Conservation (phyloP, 2,329 filamentous ascomycete species). For the Aureobasidium sp. region DNA sequence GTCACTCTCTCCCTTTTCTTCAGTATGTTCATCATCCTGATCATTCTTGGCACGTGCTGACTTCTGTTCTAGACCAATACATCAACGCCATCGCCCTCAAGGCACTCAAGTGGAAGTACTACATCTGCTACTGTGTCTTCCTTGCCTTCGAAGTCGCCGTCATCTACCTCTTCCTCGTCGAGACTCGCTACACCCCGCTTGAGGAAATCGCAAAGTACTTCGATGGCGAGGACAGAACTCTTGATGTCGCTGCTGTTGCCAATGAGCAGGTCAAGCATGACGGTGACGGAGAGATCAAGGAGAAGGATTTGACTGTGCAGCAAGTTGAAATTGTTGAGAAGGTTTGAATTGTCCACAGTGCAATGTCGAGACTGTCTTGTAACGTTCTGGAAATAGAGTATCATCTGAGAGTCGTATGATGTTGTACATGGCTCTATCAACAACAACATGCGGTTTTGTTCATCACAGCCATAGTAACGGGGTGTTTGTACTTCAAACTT, state of each 20-base stretch:
- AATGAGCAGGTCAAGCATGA: background rate
- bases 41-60: background rate
- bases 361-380: no score
- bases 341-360: background rate
- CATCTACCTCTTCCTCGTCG: constrained; percentile 33
- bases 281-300: background rate
- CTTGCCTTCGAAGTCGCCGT: constrained; percentile 26
- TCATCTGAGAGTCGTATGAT: no score
- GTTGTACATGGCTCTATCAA: no score
- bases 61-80: background rate
- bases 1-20: constrained; percentile 19
- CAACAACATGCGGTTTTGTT: no score
- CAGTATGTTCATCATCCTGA: constrained; percentile 14
- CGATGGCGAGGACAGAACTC: constrained; percentile 20
- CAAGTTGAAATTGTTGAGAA: background rate
- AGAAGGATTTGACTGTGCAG: background rate
- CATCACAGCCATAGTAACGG: no score
- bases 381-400: no score
- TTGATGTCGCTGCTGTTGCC: constrained; percentile 5
- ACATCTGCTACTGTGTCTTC: constrained; percentile 27
- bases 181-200: constrained; percentile 37
- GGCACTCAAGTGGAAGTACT: constrained; percentile 25
- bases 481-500: no score
- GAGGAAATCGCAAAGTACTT: constrained; percentile 42
- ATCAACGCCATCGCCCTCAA: constrained; percentile 33